A percentile compares a stretch with the other conserved stretches of the same genome.
Evolutionary conservation across 176 grass and related monocot genomes (phyloP).

Genomic region (Hordeum marinum): DNA sequence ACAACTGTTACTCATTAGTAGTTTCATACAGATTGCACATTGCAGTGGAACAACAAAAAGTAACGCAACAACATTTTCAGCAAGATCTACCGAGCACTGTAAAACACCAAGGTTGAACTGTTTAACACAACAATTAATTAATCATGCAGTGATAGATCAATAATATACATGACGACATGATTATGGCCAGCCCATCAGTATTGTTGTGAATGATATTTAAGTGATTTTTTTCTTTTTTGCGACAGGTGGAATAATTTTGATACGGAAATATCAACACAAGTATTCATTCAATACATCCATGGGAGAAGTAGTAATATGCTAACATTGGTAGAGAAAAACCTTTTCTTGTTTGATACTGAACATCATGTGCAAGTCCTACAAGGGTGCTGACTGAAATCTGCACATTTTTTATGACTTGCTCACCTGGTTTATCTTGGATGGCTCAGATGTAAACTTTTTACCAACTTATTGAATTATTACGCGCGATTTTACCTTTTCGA

Average conservation of each 20-base stretch:
- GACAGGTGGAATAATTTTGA: background rate
- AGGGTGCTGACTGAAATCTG: too few relatives aligned
- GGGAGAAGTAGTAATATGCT: too few relatives aligned
- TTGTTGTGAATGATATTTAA: background rate
- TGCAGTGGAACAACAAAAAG: background rate
- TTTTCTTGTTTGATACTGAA: too few relatives aligned
- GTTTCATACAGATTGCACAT: slow-evolving; percentile 3
- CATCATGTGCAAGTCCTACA: too few relatives aligned
- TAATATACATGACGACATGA: background rate
- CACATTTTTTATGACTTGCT: too few relatives aligned
- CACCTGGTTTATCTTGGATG: background rate
- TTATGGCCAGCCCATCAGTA: background rate
- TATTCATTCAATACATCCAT: background rate
- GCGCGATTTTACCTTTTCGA: too few relatives aligned
- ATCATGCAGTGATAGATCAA: background rate
- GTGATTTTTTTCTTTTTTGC: background rate
- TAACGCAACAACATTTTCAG: background rate
- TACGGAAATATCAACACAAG: background rate
- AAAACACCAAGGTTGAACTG: background rate
- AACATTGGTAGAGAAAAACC: too few relatives aligned
- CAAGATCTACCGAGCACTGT: background rate
- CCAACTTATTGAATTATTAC: too few relatives aligned
- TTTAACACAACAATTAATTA: too few relatives aligned
- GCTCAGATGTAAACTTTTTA: background rate
- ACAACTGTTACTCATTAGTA: background rate